phyloP scores from a whole-genome alignment of 1,284 basidiomycete species.

The Melampsora larici-populina region DNA sequence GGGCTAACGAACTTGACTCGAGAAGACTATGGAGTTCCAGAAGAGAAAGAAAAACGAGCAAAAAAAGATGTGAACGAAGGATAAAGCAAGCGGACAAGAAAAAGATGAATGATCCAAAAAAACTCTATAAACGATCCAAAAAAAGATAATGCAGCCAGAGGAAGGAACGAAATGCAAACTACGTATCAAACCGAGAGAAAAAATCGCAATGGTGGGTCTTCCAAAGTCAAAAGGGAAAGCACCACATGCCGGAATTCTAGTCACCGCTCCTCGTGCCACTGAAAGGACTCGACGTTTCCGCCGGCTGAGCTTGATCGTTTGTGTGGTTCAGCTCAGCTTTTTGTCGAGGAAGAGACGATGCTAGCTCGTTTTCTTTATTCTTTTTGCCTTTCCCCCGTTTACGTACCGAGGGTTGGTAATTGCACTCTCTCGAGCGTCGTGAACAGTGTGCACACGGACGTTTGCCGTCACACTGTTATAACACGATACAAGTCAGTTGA shows the following conservation, averaged over 20 bases:
- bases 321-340: not conserved
- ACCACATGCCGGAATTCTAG: not conserved
- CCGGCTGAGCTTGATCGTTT: not conserved
- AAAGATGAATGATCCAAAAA: too few species aligned
- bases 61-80: too few species aligned
- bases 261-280: not conserved
- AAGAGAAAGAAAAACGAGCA: too few species aligned
- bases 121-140: too few species aligned
- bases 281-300: not conserved
- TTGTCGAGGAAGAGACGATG: not conserved
- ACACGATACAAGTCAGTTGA: not conserved
- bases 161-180: too few species aligned
- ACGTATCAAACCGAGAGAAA: too few species aligned
- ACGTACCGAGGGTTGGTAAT: not conserved
- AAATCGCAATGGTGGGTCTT: too few species aligned
- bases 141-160: too few species aligned
- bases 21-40: too few species aligned
- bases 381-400: conserved; percentile 7
- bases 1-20: too few species aligned
- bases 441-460: not conserved
- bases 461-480: not conserved
- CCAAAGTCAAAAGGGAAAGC: not conserved
- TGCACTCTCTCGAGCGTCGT: not conserved
- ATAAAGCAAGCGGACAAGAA: too few species aligned
- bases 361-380: not conserved